phyloP scores from a whole-genome alignment of 1,139 yeast genomes.

The Candida mesenterica region DNA sequence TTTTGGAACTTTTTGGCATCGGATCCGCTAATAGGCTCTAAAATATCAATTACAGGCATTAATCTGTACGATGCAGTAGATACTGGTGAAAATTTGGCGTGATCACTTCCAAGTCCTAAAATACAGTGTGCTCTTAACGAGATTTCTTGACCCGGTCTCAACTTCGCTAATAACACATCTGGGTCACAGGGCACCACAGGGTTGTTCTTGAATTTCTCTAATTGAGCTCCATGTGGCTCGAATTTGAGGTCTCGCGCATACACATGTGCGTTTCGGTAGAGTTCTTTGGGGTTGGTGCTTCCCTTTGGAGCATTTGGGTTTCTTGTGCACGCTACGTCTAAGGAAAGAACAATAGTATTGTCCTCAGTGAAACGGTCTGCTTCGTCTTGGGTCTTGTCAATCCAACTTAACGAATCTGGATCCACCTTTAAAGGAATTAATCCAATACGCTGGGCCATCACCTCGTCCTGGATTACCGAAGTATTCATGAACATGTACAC shows the following conservation, averaged over 20 bases:
- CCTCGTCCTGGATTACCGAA: conserved; percentile 95
- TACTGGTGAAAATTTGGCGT: conserved; percentile 96
- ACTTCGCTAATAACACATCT: conserved; percentile 82
- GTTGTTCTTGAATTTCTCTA: conserved; percentile 59
- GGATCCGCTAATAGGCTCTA: conserved; percentile 71
- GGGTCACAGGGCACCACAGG: conserved; percentile 85
- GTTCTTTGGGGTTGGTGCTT: conserved; percentile 76
- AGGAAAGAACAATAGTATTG: conserved; percentile 80
- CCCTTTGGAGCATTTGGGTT: conserved; percentile 82
- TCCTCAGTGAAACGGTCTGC: conserved; percentile 76
- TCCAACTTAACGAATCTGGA: conserved; percentile 85
- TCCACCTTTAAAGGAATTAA: conserved; percentile 85
- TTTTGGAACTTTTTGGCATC: conserved; percentile 76
- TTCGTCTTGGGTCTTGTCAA: conserved; percentile 62
- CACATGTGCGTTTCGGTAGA: conserved; percentile 80
- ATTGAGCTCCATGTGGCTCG: conserved; percentile 89
- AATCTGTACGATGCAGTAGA: conserved; percentile 96
- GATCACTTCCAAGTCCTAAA: conserved; percentile 90
- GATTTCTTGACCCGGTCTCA: conserved; percentile 97
- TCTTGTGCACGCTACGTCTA: conserved; percentile 79
- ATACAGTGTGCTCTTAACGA: conserved; percentile 87
- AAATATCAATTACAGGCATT: conserved; percentile 84
- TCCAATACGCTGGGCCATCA: conserved; percentile 92
- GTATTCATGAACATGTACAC: conserved; percentile 91
- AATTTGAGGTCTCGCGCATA: conserved; percentile 87